Evolutionary conservation across 768 basidiomycete genomes (phyloP).

Genomic region (Xerocomus potaroensis): DNA sequence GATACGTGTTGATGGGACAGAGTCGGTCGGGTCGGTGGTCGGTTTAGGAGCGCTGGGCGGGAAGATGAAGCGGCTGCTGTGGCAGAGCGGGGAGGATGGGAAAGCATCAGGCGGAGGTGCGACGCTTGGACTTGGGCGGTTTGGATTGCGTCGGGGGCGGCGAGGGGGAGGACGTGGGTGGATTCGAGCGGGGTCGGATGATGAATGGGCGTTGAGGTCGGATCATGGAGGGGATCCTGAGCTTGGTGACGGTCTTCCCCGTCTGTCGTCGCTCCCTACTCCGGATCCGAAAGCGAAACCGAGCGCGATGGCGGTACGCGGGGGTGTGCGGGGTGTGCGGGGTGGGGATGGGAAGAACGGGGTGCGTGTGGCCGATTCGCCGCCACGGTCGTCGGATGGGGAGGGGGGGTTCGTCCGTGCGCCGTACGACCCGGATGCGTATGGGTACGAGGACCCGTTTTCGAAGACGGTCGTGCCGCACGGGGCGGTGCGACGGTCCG

Average conservation of each 20-base stretch:
- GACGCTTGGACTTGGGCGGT: not conserved
- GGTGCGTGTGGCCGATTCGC: slow-evolving; percentile 21
- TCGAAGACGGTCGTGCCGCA: slow-evolving; percentile 7
- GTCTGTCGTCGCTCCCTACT: slow-evolving; percentile 7
- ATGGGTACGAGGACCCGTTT: slow-evolving; percentile 21
- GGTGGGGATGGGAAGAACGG: not conserved
- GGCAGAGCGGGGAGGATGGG: slow-evolving; percentile 15
- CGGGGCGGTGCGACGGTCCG: slow-evolving; percentile 16
- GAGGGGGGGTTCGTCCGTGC: slow-evolving; percentile 7
- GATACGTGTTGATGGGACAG: too few species aligned
- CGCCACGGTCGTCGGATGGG: slow-evolving; percentile 26
- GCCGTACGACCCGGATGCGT: slow-evolving; percentile 2
- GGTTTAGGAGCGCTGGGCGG: slow-evolving; percentile 27
- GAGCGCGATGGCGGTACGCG: not conserved
- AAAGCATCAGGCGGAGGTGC: not conserved
- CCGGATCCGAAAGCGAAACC: not conserved
- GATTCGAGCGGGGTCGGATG: slow-evolving; percentile 46
- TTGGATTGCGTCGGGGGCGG: too few species aligned
- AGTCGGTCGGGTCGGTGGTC: not conserved
- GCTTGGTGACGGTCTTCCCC: not conserved
- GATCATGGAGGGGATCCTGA: slow-evolving; percentile 12
- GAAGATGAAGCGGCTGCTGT: slow-evolving; percentile 28
- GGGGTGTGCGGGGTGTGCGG: not conserved
- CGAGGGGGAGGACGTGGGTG: slow-evolving; percentile 40
- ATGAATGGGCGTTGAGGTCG: slow-evolving; percentile 43